These are phyloP conservation scores for Collybia nuda DNA, from an alignment of 768 basidiomycete genomes.

Conservation along the genomic window DNA sequence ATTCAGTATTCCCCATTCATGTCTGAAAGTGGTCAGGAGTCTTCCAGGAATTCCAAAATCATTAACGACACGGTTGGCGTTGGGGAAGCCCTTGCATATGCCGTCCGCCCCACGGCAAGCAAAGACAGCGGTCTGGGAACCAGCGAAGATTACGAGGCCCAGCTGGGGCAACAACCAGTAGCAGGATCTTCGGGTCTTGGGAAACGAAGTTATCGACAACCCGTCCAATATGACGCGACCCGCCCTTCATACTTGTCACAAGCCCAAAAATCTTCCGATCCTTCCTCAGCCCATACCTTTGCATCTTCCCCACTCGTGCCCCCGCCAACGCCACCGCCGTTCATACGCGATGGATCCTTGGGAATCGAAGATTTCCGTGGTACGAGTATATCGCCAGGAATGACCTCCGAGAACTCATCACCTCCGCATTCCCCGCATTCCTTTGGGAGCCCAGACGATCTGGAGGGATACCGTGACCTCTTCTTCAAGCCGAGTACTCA, in stretches of 20 bases:
- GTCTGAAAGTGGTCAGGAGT: conserved; percentile 17
- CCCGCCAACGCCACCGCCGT: conserved; percentile 8
- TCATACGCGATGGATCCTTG: conserved; percentile 2
- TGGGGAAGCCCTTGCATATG: conserved; percentile 60
- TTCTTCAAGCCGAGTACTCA: conserved; percentile 56
- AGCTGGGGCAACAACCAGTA: conserved; percentile 5
- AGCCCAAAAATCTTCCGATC: conserved; percentile 11
- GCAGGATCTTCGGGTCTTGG: neutral
- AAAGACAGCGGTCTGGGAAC: conserved; percentile 48
- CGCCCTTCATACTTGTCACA: conserved; percentile 23
- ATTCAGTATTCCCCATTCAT: conserved; percentile 49
- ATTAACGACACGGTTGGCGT: conserved; percentile 57
- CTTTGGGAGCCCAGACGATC: conserved; percentile 59
- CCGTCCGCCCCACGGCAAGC: conserved; percentile 23
- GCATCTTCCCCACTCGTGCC: conserved; percentile 18
- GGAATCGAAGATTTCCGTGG: conserved; percentile 4
- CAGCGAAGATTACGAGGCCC: conserved; percentile 37
- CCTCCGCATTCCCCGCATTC: conserved; percentile 49
- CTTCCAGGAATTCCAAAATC: conserved; percentile 23
- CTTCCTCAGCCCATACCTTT: conserved; percentile 19
- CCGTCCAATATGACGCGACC: conserved; percentile 35
- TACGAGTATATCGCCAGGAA: conserved; percentile 8
- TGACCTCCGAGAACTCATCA: conserved; percentile 28
- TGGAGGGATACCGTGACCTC: conserved; percentile 73
- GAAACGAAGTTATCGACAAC: conserved; percentile 22